phyloP scores from a whole-genome alignment of 106 monocot species.

The Posidonia australis region DNA sequence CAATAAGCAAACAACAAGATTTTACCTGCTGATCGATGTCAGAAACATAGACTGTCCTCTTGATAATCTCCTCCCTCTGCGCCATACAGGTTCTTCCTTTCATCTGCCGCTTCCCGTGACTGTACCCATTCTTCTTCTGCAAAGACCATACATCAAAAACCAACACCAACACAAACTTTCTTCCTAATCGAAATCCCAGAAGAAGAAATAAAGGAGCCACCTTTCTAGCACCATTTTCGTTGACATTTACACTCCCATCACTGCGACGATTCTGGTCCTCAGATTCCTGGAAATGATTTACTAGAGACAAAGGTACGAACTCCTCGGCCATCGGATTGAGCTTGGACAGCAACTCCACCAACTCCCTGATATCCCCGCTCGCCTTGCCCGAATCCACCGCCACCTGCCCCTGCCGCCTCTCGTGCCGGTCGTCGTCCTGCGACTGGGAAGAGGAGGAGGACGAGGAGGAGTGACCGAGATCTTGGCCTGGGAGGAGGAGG shows the following conservation, averaged over 20 bases:
- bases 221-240: background rate
- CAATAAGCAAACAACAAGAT: too few relatives aligned
- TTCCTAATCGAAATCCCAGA: background rate
- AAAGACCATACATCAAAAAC: background rate
- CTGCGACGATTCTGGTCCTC: too few relatives aligned
- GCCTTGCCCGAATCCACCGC: too few relatives aligned
- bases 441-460: too few relatives aligned
- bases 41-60: constrained; percentile 86
- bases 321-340: constrained; percentile 80
- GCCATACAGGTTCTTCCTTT: constrained; percentile 74
- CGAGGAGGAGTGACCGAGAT: too few relatives aligned
- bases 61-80: constrained; percentile 73
- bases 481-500: too few relatives aligned
- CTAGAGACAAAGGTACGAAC: constrained; percentile 18
- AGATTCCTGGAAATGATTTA: too few relatives aligned
- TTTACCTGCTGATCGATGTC: constrained; percentile 95
- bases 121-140: constrained; percentile 45
- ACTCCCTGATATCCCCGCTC: constrained; percentile 46
- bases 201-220: constrained; percentile 7
- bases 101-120: constrained; percentile 54
- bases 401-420: too few relatives aligned
- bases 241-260: constrained; percentile 2
- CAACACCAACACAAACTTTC: too few relatives aligned
- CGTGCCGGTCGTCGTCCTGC: too few relatives aligned
- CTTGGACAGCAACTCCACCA: constrained; percentile 60